A percentile compares a stretch with the other conserved stretches of the same genome.
Evolutionary conservation across 495 filamentous ascomycete species (phyloP).

Genomic region (Daldinia vernicosa): DNA sequence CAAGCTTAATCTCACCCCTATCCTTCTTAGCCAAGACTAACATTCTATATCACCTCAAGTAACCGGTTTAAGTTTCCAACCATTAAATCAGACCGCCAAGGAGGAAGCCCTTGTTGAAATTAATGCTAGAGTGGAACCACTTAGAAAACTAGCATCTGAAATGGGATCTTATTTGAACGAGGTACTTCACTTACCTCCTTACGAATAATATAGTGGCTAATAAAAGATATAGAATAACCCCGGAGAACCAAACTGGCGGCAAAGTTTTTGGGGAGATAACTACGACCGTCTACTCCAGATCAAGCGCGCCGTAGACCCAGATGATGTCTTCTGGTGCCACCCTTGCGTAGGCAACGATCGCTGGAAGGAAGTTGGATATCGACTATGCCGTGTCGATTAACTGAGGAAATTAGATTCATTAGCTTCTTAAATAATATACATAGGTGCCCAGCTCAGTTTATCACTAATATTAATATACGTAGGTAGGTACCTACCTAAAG

Average conservation of each 20-base stretch:
- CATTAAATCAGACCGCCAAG: conserved; percentile 50
- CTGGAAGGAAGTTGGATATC: conserved; percentile 57
- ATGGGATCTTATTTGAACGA: conserved; percentile 55
- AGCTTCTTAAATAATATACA: neutral
- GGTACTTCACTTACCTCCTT: conserved; percentile 29
- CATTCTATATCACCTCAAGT: conserved; percentile 10
- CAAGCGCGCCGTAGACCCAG: conserved; percentile 65
- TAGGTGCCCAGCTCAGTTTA: neutral
- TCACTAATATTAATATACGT: conserved; percentile 5
- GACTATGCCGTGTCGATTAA: conserved; percentile 43
- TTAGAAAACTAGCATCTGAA: conserved; percentile 50
- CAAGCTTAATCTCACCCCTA: conserved; percentile 13
- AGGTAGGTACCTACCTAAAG: too few relatives aligned
- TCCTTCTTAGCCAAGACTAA: neutral
- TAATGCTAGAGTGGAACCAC: conserved; percentile 52
- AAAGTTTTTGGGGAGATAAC: conserved; percentile 61
- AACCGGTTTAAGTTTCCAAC: conserved; percentile 51
- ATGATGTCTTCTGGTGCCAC: conserved; percentile 65
- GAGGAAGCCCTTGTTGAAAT: conserved; percentile 52
- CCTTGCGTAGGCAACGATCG: conserved; percentile 69
- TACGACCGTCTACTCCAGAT: conserved; percentile 57
- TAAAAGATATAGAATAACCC: conserved; percentile 53
- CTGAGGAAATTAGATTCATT: neutral
- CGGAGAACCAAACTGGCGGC: conserved; percentile 58
- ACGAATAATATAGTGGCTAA: conserved; percentile 6